These are phyloP conservation scores for Tylopilus sp. DNA, from an alignment of 768 basidiomycete genomes.

Conservation along the genomic window DNA sequence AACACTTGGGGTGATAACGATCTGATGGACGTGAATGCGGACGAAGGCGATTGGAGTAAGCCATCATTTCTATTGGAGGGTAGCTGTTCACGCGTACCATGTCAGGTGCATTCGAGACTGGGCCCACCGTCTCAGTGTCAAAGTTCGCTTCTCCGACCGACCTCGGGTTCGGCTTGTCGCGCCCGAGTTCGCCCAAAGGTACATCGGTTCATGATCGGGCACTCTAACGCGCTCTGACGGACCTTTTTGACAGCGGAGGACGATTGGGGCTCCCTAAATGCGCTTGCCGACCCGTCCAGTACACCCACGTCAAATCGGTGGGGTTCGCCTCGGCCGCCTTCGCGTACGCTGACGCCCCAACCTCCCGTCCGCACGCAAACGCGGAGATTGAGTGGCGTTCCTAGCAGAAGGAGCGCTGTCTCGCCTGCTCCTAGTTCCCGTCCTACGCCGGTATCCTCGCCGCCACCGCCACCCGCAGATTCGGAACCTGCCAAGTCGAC, in stretches of 20 bases:
- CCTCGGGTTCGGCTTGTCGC: slow-evolving; percentile 24
- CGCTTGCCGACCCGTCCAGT: slow-evolving; percentile 1
- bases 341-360: slow-evolving; percentile 23
- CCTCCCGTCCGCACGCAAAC: slow-evolving; percentile 3
- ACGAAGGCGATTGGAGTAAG: slow-evolving; percentile 48
- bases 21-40: slow-evolving; percentile 90
- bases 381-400: slow-evolving; percentile 1
- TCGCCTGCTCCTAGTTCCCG: slow-evolving; percentile 17
- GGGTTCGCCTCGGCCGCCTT: slow-evolving; percentile 17
- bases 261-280: slow-evolving; percentile 24
- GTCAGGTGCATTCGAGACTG: slow-evolving; percentile 74
- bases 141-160: slow-evolving; percentile 23
- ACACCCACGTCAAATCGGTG: slow-evolving; percentile 6
- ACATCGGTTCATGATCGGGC: not conserved
- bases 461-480: slow-evolving; percentile 10
- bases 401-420: not conserved
- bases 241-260: slow-evolving; percentile 4
- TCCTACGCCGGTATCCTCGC: slow-evolving; percentile 27
- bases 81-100: not conserved
- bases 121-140: slow-evolving; percentile 29
- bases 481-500: slow-evolving; percentile 30
- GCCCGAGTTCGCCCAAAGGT: slow-evolving; percentile 13
- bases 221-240: not conserved
- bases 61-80: not conserved
- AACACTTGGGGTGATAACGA: slow-evolving; percentile 75